phyloP scores from a whole-genome alignment of 345 rosid species.

The Bruguiera gymnorhiza region DNA sequence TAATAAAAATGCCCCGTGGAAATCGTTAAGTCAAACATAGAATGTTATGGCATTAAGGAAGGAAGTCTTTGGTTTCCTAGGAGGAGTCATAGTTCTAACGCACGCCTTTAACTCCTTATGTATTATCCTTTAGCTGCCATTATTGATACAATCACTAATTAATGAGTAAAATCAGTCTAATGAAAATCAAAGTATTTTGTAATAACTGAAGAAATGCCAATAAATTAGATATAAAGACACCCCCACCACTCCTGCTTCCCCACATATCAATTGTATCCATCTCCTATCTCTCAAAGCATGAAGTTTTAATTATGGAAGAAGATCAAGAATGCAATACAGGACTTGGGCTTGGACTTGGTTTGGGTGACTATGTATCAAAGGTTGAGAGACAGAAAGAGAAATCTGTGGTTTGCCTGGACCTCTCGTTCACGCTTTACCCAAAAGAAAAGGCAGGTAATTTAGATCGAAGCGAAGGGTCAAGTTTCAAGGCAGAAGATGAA shows the following conservation, averaged over 20 bases:
- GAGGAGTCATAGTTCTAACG: constrained; percentile 25
- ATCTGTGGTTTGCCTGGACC: constrained; percentile 19
- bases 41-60: background rate
- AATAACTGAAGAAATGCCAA: constrained; percentile 15
- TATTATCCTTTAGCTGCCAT: background rate
- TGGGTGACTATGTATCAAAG: background rate
- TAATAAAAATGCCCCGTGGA: background rate
- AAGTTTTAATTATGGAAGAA: constrained; percentile 11
- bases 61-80: constrained; percentile 26
- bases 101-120: background rate
- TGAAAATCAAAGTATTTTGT: background rate
- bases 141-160: background rate
- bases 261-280: constrained; percentile 1
- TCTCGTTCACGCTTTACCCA: constrained; percentile 25
- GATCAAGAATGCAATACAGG: constrained; percentile 26
- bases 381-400: background rate
- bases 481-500: constrained; percentile 32
- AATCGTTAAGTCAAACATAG: constrained; percentile 3
- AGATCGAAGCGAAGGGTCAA: constrained; percentile 49
- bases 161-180: background rate
- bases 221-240: constrained; percentile 9
- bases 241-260: background rate
- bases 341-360: constrained; percentile 29
- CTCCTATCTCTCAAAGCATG: background rate
- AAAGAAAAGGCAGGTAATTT: constrained; percentile 33